Percentiles rank a stretch among this genome's conserved stretches.
These are phyloP conservation scores for Hypsizygus marmoreus DNA, from an alignment of 768 basidiomycete genomes.

Conservation along the genomic window DNA sequence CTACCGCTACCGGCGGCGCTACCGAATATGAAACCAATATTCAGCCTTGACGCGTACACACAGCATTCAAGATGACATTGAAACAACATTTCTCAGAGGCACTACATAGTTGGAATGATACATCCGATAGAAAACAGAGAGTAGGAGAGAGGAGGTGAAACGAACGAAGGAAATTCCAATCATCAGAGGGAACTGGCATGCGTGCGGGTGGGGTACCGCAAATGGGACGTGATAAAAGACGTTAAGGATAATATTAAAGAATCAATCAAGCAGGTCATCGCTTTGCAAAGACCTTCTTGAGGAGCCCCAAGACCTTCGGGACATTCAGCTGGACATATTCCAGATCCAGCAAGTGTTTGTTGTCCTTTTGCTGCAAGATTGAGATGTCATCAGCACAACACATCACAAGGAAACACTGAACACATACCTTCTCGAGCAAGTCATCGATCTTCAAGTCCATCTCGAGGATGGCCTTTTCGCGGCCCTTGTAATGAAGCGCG, in stretches of 20 bases:
- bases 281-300: slow-evolving; percentile 94
- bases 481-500: slow-evolving; percentile 96
- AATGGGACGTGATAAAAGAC: slow-evolving; percentile 23
- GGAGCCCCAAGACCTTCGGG: slow-evolving; percentile 86
- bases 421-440: slow-evolving; percentile 87
- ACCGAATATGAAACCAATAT: neutral
- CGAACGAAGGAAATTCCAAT: slow-evolving; percentile 16
- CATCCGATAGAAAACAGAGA: slow-evolving; percentile 28
- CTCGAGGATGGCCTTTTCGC: slow-evolving; percentile 98
- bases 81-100: slow-evolving; percentile 23
- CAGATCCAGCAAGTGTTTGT: slow-evolving; percentile 92
- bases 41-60: slow-evolving; percentile 1
- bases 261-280: slow-evolving; percentile 54
- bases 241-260: slow-evolving; percentile 30
- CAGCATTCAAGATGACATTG: slow-evolving; percentile 3
- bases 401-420: neutral
- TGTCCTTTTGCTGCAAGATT: slow-evolving; percentile 89
- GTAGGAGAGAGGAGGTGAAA: slow-evolving; percentile 13
- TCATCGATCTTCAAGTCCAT: slow-evolving; percentile 99
- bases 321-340: slow-evolving; percentile 99
- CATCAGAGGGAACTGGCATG: slow-evolving; percentile 10
- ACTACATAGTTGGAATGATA: slow-evolving; percentile 35
- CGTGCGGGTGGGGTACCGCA: slow-evolving; percentile 18
- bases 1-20: neutral
- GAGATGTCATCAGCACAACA: slow-evolving; percentile 4